Evolutionary conservation across 23 red algal species (phyloP).

Genomic region (Gracilaria domingensis): DNA sequence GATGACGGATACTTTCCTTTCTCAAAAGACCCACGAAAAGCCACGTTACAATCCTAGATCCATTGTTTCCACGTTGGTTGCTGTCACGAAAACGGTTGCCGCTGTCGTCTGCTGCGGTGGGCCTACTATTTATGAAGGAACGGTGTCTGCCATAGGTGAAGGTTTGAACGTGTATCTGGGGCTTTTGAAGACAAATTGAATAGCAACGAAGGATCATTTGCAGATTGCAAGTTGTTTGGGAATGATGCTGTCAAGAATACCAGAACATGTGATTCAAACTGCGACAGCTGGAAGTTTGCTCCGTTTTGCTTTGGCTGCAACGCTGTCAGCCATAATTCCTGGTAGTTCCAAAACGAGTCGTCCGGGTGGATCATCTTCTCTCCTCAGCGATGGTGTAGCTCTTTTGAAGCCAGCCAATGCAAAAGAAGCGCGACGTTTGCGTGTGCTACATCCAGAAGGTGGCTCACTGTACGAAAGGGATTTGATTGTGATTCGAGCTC

Average conservation of each 20-base stretch:
- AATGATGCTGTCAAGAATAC: conserved; percentile 60
- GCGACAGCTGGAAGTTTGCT: conserved; percentile 16
- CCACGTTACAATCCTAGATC: conserved; percentile 1
- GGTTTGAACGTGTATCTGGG: conserved; percentile 22
- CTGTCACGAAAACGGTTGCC: conserved; percentile 12
- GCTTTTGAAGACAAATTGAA: conserved; percentile 8
- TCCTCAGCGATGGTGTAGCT: conserved; percentile 45
- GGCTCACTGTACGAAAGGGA: conserved; percentile 68
- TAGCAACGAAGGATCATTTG: conserved; percentile 30
- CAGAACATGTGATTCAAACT: conserved; percentile 26
- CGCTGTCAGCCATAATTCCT: conserved; percentile 33
- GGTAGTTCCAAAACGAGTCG: background rate
- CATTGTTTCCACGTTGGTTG: conserved; percentile 19
- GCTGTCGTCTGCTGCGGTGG: conserved; percentile 39
- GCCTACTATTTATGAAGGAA: conserved; percentile 23
- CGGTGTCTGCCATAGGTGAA: conserved; percentile 4
- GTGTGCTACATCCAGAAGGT: conserved; percentile 66
- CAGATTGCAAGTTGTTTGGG: conserved; percentile 42
- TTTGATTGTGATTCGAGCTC: conserved; percentile 31
- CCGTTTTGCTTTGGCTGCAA: conserved; percentile 28
- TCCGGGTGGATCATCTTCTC: conserved; percentile 49
- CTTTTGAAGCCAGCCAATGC: conserved; percentile 7
- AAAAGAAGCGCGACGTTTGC: conserved; percentile 61
- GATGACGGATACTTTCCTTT: background rate
- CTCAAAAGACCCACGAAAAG: background rate